Percentiles rank a stretch among this genome's conserved stretches.
Conservation (phyloP, 2,329 filamentous ascomycete genomes). For the Emergomyces africanus region DNA sequence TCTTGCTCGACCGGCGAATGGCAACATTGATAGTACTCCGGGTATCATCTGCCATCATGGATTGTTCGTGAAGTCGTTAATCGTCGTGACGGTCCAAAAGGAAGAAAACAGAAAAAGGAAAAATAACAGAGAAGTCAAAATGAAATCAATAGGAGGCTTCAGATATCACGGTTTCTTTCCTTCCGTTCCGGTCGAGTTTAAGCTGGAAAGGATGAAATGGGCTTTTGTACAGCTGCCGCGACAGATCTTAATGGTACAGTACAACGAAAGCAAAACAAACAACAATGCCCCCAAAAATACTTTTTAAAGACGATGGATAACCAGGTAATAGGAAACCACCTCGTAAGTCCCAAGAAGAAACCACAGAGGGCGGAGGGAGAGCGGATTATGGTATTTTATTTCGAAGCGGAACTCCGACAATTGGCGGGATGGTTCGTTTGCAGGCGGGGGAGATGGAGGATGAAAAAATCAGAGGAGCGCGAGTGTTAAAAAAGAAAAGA, state of each 20-base stretch:
- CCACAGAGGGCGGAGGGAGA: not conserved
- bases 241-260: not conserved
- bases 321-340: not conserved
- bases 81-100: conserved; percentile 7
- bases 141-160: not conserved
- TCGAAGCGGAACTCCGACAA: not conserved
- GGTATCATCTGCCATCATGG: conserved; percentile 8
- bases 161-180: not conserved
- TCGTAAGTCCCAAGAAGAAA: not conserved
- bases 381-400: not conserved
- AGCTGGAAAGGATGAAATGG: not conserved
- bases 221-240: not conserved
- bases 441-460: not conserved
- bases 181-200: not conserved
- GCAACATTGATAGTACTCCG: conserved; percentile 17
- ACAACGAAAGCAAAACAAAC: not conserved
- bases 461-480: no score
- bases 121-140: not conserved
- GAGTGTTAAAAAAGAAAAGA: no score
- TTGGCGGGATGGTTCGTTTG: not conserved
- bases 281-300: not conserved
- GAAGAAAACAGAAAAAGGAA: not conserved
- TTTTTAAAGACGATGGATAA: not conserved
- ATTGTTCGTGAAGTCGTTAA: conserved; percentile 10
- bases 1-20: conserved; percentile 15